Evolutionary conservation across 1,284 basidiomycete species (phyloP).

Genomic region (Cryptococcus sp.): DNA sequence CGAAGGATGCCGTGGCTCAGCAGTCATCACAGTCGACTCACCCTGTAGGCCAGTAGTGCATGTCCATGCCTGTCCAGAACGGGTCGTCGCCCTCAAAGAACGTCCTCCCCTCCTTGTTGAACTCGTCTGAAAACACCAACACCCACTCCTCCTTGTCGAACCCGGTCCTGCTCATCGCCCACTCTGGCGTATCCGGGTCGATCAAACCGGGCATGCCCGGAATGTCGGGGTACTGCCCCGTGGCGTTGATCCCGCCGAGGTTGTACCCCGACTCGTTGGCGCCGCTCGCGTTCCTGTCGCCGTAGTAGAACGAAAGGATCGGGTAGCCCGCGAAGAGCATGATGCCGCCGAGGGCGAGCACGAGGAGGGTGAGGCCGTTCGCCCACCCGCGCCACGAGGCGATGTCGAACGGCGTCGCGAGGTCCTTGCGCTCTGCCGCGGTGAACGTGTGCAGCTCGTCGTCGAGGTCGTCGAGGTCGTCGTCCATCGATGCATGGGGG

Average conservation of each 20-base stretch:
- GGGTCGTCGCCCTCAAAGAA: conserved; percentile 55
- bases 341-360: conserved; percentile 53
- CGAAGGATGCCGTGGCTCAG: neutral
- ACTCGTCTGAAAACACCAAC: conserved; percentile 83
- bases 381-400: conserved; percentile 46
- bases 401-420: conserved; percentile 51
- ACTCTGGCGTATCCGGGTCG: conserved; percentile 63
- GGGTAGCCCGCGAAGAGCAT: conserved; percentile 76
- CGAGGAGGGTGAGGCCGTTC: conserved; percentile 57
- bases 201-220: conserved; percentile 62
- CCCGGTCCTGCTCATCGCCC: conserved; percentile 60
- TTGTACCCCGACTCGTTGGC: conserved; percentile 55
- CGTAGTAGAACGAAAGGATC: conserved; percentile 59
- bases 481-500: conserved; percentile 10
- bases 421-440: conserved; percentile 31
- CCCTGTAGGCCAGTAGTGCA: conserved; percentile 51
- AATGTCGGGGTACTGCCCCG: conserved; percentile 60
- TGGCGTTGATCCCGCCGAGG: conserved; percentile 70
- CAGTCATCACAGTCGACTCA: neutral
- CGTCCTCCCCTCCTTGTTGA: conserved; percentile 62
- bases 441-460: conserved; percentile 60
- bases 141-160: conserved; percentile 64
- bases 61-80: conserved; percentile 53
- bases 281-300: conserved; percentile 33
- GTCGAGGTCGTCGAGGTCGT: conserved; percentile 51